A percentile compares a stretch with the other conserved stretches of the same genome.
Conservation (phyloP, 1,139 yeast species). For the Geotrichum aggregatum region DNA sequence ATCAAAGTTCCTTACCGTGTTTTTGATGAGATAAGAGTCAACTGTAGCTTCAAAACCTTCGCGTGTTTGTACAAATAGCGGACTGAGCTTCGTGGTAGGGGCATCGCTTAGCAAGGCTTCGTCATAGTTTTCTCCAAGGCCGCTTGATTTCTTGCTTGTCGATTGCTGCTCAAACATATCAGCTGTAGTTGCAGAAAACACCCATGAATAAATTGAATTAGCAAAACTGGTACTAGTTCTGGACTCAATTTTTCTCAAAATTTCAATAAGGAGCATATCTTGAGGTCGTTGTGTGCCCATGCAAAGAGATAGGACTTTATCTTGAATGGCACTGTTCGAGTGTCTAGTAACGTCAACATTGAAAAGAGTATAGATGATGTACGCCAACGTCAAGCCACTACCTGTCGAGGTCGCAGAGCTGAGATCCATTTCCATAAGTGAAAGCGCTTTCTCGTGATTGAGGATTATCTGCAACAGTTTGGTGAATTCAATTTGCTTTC, state of each 20-base stretch:
- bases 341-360: slow-evolving; percentile 45
- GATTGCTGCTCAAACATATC: slow-evolving; percentile 18
- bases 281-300: slow-evolving; percentile 58
- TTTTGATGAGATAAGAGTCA: slow-evolving; percentile 49
- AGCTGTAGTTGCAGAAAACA: slow-evolving; percentile 20
- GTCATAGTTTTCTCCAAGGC: slow-evolving; percentile 18
- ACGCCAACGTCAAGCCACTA: slow-evolving; percentile 21
- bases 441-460: slow-evolving; percentile 42
- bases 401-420: slow-evolving; percentile 12
- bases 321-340: slow-evolving; percentile 48
- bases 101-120: slow-evolving; percentile 15
- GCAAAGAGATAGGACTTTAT: slow-evolving; percentile 50
- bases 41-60: slow-evolving; percentile 55
- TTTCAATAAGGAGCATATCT: slow-evolving; percentile 57
- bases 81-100: slow-evolving; percentile 24
- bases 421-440: slow-evolving; percentile 14
- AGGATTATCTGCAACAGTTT: slow-evolving; percentile 63
- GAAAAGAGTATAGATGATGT: slow-evolving; percentile 32
- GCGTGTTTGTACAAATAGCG: slow-evolving; percentile 47
- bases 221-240: slow-evolving; percentile 19
- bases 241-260: slow-evolving; percentile 55
- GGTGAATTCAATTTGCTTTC: slow-evolving; percentile 42
- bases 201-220: slow-evolving; percentile 21
- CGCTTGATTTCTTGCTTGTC: neutral
- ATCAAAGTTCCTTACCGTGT: slow-evolving; percentile 46